Evolutionary conservation across 1,284 basidiomycete species (phyloP).

Genomic region (Ganoderma resinaceum): DNA sequence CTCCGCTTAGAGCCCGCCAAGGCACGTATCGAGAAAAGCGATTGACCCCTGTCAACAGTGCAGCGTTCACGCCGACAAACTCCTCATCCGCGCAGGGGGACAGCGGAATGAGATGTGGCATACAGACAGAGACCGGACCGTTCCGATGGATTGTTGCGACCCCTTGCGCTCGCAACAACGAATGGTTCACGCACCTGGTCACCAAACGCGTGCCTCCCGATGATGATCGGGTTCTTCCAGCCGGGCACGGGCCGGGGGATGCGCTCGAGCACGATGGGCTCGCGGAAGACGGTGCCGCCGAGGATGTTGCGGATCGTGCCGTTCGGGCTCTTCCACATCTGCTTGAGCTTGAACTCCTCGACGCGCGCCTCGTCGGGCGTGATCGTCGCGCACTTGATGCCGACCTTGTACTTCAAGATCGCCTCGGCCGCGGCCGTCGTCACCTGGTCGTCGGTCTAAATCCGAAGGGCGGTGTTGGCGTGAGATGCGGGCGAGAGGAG

Average conservation of each 20-base stretch:
- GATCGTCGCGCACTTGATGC: slow-evolving; percentile 98
- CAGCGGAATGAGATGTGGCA: no score
- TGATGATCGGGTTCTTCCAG: slow-evolving; percentile 96
- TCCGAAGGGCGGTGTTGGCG: no score
- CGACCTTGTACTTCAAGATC: slow-evolving; percentile 89
- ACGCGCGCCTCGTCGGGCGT: slow-evolving; percentile 97
- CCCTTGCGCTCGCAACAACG: not conserved
- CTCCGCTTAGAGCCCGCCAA: no score
- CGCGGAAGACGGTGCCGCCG: slow-evolving; percentile 98
- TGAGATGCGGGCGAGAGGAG: slow-evolving; percentile 2
- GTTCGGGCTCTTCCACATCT: slow-evolving; percentile 98
- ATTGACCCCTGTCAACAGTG: no score
- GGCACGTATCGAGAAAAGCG: no score
- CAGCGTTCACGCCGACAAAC: no score
- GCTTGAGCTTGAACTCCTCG: slow-evolving; percentile 95
- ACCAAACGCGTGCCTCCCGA: slow-evolving; percentile 97
- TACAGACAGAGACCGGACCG: not conserved
- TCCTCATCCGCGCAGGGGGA: not conserved
- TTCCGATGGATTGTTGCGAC: not conserved
- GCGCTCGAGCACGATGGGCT: slow-evolving; percentile 92
- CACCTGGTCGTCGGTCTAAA: slow-evolving; percentile 94
- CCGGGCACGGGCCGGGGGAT: slow-evolving; percentile 96
- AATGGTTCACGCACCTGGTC: slow-evolving; percentile 73
- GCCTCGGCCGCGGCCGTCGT: slow-evolving; percentile 95
- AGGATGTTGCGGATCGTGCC: slow-evolving; percentile 98